phyloP scores from a whole-genome alignment of 768 basidiomycete genomes.

The Rhodotorula paludigena region DNA sequence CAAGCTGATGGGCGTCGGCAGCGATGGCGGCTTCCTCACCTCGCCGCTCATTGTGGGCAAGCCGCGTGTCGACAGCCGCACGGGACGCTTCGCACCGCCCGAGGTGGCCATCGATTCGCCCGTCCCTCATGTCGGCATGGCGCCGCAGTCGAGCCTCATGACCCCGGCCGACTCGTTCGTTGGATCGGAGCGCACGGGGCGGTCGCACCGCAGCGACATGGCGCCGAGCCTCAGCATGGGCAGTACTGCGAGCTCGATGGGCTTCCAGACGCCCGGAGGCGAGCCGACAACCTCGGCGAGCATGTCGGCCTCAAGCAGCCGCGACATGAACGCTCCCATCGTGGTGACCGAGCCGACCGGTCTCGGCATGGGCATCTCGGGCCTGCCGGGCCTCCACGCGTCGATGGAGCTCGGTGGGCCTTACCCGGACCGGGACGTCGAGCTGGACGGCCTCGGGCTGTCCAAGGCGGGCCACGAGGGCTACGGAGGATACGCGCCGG shows the following conservation, averaged over 20 bases:
- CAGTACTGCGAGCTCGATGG: conserved; percentile 20
- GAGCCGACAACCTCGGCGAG: background rate
- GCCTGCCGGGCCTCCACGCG: conserved; percentile 18
- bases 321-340: background rate
- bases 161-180: conserved; percentile 13
- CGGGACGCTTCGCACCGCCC: conserved; percentile 11
- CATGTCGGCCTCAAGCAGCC: conserved; percentile 15
- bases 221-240: conserved; percentile 25
- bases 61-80: conserved; percentile 22
- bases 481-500: background rate
- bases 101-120: conserved; percentile 36
- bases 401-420: background rate
- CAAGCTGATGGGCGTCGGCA: conserved; percentile 42
- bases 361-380: conserved; percentile 37
- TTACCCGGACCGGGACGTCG: background rate
- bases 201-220: conserved; percentile 12
- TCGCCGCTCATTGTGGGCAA: conserved; percentile 37
- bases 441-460: background rate
- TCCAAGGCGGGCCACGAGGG: background rate
- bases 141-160: conserved; percentile 10
- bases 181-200: background rate
- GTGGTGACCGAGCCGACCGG: background rate
- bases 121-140: background rate
- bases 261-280: background rate
- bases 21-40: conserved; percentile 43